Percentiles rank a stretch among this genome's conserved stretches.
These are phyloP conservation scores for Hanseniaspora meyeri DNA, from an alignment of 805 yeast species.

Conservation along the genomic window DNA sequence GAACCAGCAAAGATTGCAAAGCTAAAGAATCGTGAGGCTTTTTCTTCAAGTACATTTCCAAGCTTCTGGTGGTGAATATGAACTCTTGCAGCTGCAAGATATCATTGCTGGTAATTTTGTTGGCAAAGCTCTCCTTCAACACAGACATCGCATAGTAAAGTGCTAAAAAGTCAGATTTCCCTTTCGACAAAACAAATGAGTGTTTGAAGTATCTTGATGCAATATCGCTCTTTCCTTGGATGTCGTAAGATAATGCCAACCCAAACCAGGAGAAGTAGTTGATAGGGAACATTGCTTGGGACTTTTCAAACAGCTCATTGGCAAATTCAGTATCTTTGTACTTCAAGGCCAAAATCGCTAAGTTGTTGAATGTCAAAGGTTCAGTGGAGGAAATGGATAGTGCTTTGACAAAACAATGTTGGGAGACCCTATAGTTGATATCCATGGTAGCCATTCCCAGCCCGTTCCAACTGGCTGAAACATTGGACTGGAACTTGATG, in stretches of 20 bases:
- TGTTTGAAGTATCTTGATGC: conserved; percentile 59
- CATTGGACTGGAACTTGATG: conserved; percentile 56
- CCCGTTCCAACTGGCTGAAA: conserved; percentile 66
- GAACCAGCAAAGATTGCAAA: conserved; percentile 39
- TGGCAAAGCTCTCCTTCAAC: conserved; percentile 34
- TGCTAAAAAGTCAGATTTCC: conserved; percentile 56
- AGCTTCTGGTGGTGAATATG: conserved; percentile 54
- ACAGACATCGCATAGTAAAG: conserved; percentile 56
- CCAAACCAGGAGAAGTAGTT: conserved; percentile 73
- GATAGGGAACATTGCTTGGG: conserved; percentile 74
- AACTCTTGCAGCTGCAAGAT: conserved; percentile 51
- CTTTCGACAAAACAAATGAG: conserved; percentile 65
- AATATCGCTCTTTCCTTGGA: conserved; percentile 36
- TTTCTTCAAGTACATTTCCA: conserved; percentile 50
- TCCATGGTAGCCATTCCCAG: conserved; percentile 65
- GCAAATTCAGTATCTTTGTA: conserved; percentile 64
- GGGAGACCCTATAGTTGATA: conserved; percentile 60
- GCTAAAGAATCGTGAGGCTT: conserved; percentile 49
- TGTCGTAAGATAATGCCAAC: conserved; percentile 52
- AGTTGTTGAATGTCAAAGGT: conserved; percentile 61
- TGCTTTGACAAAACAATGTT: conserved; percentile 86
- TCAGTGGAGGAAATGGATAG: conserved; percentile 56
- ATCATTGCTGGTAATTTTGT: conserved; percentile 30
- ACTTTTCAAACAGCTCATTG: conserved; percentile 52
- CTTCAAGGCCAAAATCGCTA: conserved; percentile 64